These are phyloP conservation scores for Cutaneotrichosporon sp. DNA, from an alignment of 1,284 basidiomycete genomes.

Conservation along the genomic window DNA sequence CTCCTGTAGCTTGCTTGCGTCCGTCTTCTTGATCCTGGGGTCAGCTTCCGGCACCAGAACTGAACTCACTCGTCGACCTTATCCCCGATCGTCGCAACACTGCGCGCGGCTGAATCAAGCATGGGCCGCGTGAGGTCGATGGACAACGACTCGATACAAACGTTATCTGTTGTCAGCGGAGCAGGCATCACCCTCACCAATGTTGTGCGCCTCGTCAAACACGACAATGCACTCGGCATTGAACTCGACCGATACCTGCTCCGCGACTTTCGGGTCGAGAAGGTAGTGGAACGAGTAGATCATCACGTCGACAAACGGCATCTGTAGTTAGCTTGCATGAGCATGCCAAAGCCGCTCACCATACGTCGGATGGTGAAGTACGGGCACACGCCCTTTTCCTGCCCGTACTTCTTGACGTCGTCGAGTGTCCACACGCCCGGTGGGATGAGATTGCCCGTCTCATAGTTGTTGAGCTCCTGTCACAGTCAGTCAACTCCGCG, in stretches of 20 bases:
- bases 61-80: constrained; percentile 82
- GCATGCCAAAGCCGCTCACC: constrained; percentile 59
- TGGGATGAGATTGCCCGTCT: constrained; percentile 81
- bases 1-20: constrained; percentile 90
- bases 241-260: constrained; percentile 97
- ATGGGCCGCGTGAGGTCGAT: constrained; percentile 98
- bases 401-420: constrained; percentile 85
- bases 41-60: not conserved
- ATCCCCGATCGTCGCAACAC: constrained; percentile 81
- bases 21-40: constrained; percentile 83
- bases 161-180: constrained; percentile 69
- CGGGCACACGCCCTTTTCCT: constrained; percentile 83
- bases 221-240: constrained; percentile 98
- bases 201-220: constrained; percentile 99
- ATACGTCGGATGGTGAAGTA: constrained; percentile 96
- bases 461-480: constrained; percentile 71
- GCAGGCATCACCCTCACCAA: constrained; percentile 62
- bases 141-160: constrained; percentile 97
- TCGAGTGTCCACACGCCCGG: constrained; percentile 92
- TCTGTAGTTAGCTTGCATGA: constrained; percentile 56
- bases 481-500: constrained; percentile 4
- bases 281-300: constrained; percentile 99
- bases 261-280: constrained; percentile 97
- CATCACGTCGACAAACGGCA: constrained; percentile 92
- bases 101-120: constrained; percentile 90